Evolutionary conservation across 2,329 filamentous ascomycete genomes (phyloP).

Genomic region (Lasiodiplodia gonubiensis): DNA sequence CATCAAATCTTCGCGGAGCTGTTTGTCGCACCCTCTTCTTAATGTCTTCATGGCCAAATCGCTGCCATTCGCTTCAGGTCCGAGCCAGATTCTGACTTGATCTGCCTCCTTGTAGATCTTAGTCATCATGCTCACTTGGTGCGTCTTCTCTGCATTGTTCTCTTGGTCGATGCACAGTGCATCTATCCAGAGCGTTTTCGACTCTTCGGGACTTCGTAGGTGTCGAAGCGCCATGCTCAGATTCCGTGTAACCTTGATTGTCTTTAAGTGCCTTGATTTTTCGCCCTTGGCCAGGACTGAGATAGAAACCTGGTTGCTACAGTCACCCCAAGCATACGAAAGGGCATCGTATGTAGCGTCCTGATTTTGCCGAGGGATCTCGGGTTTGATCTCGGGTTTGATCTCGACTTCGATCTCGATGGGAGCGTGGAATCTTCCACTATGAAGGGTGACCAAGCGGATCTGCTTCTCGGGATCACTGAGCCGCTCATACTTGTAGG

Average conservation of each 20-base stretch:
- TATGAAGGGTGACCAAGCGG: too few species aligned
- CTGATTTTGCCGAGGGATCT: too few species aligned
- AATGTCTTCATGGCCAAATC: not conserved
- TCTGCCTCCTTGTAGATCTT: conserved; percentile 39
- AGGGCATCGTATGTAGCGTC: not conserved
- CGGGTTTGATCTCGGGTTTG: too few species aligned
- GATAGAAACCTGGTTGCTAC: not conserved
- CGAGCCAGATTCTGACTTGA: conserved; percentile 34
- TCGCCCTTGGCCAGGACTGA: not conserved
- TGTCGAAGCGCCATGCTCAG: not conserved
- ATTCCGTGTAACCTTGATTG: not conserved
- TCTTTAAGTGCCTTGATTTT: not conserved
- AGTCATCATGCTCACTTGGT: conserved; percentile 45
- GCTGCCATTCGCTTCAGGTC: not conserved
- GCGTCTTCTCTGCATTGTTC: conserved; percentile 38
- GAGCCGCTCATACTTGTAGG: too few species aligned
- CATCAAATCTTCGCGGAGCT: not conserved
- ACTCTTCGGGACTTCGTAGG: not conserved
- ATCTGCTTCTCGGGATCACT: too few species aligned
- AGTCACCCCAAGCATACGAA: not conserved
- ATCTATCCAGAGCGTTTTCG: conserved; percentile 37
- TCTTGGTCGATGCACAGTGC: conserved; percentile 42
- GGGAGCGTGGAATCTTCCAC: too few species aligned
- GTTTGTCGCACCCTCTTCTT: too few species aligned
- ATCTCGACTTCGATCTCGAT: too few species aligned